Evolutionary conservation across 371 early-diverging fungal genomes (phyloP).

Genomic region (Saksenaea oblongispora): DNA sequence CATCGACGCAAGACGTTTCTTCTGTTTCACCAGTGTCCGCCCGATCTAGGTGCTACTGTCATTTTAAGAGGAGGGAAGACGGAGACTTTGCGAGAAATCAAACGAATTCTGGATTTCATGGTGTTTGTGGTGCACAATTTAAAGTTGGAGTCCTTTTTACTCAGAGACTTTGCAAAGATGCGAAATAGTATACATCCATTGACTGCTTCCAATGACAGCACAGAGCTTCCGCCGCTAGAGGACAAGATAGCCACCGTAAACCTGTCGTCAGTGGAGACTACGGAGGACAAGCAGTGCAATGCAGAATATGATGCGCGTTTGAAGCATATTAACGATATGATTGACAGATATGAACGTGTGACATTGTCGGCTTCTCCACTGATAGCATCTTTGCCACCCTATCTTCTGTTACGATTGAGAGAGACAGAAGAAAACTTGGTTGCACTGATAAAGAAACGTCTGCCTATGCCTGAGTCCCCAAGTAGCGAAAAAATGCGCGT

Average conservation of each 20-base stretch:
- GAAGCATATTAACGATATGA: constrained; percentile 27
- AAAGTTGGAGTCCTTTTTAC: constrained; percentile 75
- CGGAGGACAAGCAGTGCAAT: not conserved
- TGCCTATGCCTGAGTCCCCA: not conserved
- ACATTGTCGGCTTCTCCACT: constrained; percentile 83
- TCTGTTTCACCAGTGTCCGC: constrained; percentile 81
- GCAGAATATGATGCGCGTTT: constrained; percentile 31
- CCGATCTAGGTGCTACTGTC: constrained; percentile 82
- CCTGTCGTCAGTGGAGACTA: constrained; percentile 5
- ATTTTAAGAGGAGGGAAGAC: constrained; percentile 80
- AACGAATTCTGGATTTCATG: constrained; percentile 77
- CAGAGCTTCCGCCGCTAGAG: not conserved
- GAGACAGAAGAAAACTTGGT: constrained; percentile 37
- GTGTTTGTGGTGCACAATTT: constrained; percentile 83
- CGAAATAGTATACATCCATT: constrained; percentile 20
- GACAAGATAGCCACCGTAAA: not conserved
- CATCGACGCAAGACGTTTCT: constrained; percentile 83
- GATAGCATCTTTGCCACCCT: constrained; percentile 82
- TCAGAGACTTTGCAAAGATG: constrained; percentile 68
- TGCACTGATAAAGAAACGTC: constrained; percentile 18
- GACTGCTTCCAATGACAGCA: not conserved
- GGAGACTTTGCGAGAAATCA: constrained; percentile 65
- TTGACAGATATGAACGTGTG: constrained; percentile 60
- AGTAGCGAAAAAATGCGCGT: constrained; percentile 6
- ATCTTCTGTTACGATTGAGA: constrained; percentile 68